These are phyloP conservation scores for Phytophthora sojae DNA, from an alignment of 352 stramenopile species.

Conservation along the genomic window DNA sequence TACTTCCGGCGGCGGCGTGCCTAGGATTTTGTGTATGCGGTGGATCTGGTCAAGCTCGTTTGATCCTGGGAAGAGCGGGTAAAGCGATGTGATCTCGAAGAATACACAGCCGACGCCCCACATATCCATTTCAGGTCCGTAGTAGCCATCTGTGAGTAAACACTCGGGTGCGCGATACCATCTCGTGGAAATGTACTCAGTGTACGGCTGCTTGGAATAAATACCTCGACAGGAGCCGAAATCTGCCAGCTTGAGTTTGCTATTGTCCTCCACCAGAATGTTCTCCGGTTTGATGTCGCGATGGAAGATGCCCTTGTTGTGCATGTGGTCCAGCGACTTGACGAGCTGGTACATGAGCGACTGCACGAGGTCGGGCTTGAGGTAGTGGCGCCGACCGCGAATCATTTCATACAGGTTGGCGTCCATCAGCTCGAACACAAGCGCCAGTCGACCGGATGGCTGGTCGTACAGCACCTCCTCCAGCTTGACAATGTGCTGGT, in stretches of 20 bases:
- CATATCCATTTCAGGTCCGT: slow-evolving; percentile 96
- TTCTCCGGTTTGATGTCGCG: slow-evolving; percentile 98
- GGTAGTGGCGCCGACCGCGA: slow-evolving; percentile 85
- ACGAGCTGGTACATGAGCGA: slow-evolving; percentile 94
- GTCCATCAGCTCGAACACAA: slow-evolving; percentile 98
- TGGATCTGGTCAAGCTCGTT: slow-evolving; percentile 97
- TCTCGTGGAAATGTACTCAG: slow-evolving; percentile 97
- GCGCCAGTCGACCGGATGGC: slow-evolving; percentile 90
- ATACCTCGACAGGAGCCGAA: slow-evolving; percentile 96
- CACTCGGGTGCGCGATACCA: slow-evolving; percentile 97
- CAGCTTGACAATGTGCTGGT: slow-evolving; percentile 96
- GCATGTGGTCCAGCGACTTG: slow-evolving; percentile 97
- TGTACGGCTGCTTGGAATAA: slow-evolving; percentile 96
- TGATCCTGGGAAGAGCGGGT: slow-evolving; percentile 94
- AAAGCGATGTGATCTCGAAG: slow-evolving; percentile 96
- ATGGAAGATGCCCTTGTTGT: slow-evolving; percentile 97
- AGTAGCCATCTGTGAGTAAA: slow-evolving; percentile 95
- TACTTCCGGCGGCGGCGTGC: slow-evolving; percentile 86
- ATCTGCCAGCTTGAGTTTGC: slow-evolving; percentile 93
- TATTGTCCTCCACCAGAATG: slow-evolving; percentile 92
- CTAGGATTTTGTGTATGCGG: slow-evolving; percentile 95
- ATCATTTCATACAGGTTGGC: slow-evolving; percentile 98
- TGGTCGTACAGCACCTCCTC: slow-evolving; percentile 96
- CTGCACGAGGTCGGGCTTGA: slow-evolving; percentile 86
- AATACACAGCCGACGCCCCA: slow-evolving; percentile 96